Conservation (phyloP, 1,284 basidiomycete species). For the Apiotrichum brassicae region DNA sequence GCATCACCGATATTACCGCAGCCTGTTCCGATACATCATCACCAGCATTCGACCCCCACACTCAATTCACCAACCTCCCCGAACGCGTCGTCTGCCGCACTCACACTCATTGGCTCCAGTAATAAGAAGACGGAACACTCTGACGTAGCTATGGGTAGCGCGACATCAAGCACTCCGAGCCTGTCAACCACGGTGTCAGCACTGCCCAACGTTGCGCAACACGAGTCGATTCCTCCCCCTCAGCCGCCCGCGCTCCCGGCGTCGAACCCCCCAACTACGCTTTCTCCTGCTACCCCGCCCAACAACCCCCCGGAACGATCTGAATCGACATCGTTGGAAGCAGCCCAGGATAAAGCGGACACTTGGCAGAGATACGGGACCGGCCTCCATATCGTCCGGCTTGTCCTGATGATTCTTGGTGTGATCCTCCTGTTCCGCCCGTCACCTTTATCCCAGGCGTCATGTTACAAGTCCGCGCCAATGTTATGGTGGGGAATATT, state of each 20-base stretch:
- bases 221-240: too few species aligned
- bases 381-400: too few species aligned
- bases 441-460: conserved; percentile 2
- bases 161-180: too few species aligned
- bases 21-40: too few species aligned
- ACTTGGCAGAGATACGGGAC: too few species aligned
- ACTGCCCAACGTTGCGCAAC: too few species aligned
- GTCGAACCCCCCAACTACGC: not conserved
- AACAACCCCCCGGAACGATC: too few species aligned
- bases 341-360: too few species aligned
- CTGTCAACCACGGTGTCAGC: too few species aligned
- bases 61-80: not conserved
- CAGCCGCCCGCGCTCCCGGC: not conserved
- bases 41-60: not conserved
- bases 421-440: conserved; percentile 29
- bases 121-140: not conserved
- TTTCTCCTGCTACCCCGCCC: not conserved
- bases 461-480: conserved; percentile 30
- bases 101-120: not conserved
- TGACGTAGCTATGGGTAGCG: too few species aligned
- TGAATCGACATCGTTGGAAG: too few species aligned
- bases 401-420: conserved; percentile 22
- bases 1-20: too few species aligned
- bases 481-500: conserved; percentile 38
- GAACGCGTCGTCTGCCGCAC: not conserved